Evolutionary conservation across 768 basidiomycete species (phyloP).

Genomic region (Amanita exitialis): DNA sequence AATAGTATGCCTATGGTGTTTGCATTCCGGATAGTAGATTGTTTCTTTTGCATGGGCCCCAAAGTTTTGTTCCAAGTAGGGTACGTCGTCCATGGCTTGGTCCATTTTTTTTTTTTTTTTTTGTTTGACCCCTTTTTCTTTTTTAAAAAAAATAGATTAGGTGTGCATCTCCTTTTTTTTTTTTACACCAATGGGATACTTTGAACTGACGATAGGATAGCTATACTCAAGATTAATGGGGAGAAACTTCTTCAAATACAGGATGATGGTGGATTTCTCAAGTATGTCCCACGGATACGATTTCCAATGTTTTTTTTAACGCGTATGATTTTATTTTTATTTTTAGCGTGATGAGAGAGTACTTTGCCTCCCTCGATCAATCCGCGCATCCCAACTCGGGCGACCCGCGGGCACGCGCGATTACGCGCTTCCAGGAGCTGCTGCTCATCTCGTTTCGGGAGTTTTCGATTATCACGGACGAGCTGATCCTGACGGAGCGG

Average conservation of each 20-base stretch:
- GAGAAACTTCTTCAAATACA: slow-evolving; percentile 86
- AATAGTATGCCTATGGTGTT: slow-evolving; percentile 97
- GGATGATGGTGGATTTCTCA: slow-evolving; percentile 95
- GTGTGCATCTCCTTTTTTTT: slow-evolving; percentile 25
- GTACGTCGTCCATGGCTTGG: slow-evolving; percentile 38
- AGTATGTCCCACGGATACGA: slow-evolving; percentile 34
- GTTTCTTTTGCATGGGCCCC: slow-evolving; percentile 98
- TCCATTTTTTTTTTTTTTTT: slow-evolving; percentile 1
- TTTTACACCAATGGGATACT: neutral
- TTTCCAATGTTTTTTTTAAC: too few relatives aligned
- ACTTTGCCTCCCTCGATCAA: slow-evolving; percentile 88
- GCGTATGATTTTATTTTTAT: neutral
- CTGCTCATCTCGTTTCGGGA: slow-evolving; percentile 96
- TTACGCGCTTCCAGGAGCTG: slow-evolving; percentile 95
- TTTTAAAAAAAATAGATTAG: slow-evolving; percentile 46
- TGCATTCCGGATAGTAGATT: slow-evolving; percentile 95
- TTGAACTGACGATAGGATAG: slow-evolving; percentile 28
- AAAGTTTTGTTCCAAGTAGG: slow-evolving; percentile 99
- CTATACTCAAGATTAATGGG: slow-evolving; percentile 96
- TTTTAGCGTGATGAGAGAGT: slow-evolving; percentile 82
- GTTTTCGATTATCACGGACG: slow-evolving; percentile 93
- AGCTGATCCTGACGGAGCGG: slow-evolving; percentile 82
- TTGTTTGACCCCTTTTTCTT: slow-evolving; percentile 11
- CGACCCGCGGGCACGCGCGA: slow-evolving; percentile 85
- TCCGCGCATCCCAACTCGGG: slow-evolving; percentile 86